Evolutionary conservation across 2,329 filamentous ascomycete species (phyloP).

Genomic region (Plenodomus lindquistii): DNA sequence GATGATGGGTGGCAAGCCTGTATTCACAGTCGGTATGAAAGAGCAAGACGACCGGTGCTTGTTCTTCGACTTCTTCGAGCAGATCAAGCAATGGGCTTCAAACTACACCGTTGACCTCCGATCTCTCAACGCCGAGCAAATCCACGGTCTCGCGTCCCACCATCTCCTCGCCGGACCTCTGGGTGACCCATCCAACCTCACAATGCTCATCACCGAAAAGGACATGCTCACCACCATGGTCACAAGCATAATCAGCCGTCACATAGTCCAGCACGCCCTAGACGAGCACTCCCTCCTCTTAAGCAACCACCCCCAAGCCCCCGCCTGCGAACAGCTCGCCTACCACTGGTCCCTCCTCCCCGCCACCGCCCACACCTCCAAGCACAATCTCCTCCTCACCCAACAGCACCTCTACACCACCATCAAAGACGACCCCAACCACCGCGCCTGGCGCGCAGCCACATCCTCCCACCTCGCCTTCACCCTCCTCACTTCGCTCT

Average conservation of each 20-base stretch:
- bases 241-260: constrained; percentile 12
- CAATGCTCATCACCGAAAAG: constrained; percentile 11
- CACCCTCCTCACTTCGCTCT: constrained; percentile 1
- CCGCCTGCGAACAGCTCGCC: constrained; percentile 8
- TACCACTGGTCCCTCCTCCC: constrained; percentile 4
- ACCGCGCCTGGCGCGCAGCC: constrained; percentile 14
- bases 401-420: constrained; percentile 18
- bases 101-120: constrained; percentile 5
- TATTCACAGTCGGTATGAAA: constrained; percentile 21
- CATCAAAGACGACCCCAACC: constrained; percentile 11
- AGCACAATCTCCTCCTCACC: constrained; percentile 10
- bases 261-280: constrained; percentile 15
- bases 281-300: constrained; percentile 15
- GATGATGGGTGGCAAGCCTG: constrained; percentile 5
- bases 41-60: constrained; percentile 13
- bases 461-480: constrained; percentile 4
- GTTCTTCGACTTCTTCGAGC: constrained; percentile 27
- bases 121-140: constrained; percentile 2
- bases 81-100: constrained; percentile 19
- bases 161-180: not conserved
- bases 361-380: constrained; percentile 1
- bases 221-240: constrained; percentile 15
- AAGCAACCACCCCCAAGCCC: constrained; percentile 8
- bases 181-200: constrained; percentile 5
- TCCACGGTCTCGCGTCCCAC: constrained; percentile 2